Base-by-base conservation (phyloP, 75 land plant species). In the Pseudotsuga menziesii region DNA sequence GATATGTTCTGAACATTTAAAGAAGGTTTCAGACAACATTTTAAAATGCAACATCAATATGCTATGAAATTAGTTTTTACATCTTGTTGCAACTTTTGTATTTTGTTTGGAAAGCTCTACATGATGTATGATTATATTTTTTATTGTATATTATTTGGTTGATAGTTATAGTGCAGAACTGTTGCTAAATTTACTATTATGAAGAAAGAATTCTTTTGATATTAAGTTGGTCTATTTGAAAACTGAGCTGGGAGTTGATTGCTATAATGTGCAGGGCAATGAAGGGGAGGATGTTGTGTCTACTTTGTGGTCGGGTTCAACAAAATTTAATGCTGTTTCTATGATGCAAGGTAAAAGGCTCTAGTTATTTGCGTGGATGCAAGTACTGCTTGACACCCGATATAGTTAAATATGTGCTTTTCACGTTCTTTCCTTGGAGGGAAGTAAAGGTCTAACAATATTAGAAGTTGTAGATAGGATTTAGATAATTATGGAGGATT, bases 391-490 rank as follows among this genome's bases (percentile, higher is more conserved):
- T 96, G 77, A 94, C 97, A 29, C 99, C 99, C 69, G 99, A 97
- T 77, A 96, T 97, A 63, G 99, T 96, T 14, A 96, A 96, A 78
- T 96, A 88, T 86, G 99, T 97, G 99, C 97, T 57, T 96, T 90
- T 81, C 94, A 96, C 85, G 93, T 96, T 58, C 91, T 96, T 36
- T 90, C 99, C 58, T 88, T 96, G 77, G 94, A 94, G 77, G 97
- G 97, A 19, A 82, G 82, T 44, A 82, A 80, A 41, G 99, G 99
- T 20, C 82, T 96, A 19, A 92, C 89, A 48, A 91, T 96, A 55
- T 55, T 86, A n/a, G 97, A 96, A 60, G 88, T 94, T 56, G 94
- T 93, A 22, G 93, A 92, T 22, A 88, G 82, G n/a, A n/a, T n/a
- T n/a, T n/a, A n/a, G n/a, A n/a, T n/a, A n/a, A n/a, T n/a, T n/a